These are phyloP conservation scores for Manihot esculenta DNA, from an alignment of 441 rosid genomes.

Conservation along the genomic window DNA sequence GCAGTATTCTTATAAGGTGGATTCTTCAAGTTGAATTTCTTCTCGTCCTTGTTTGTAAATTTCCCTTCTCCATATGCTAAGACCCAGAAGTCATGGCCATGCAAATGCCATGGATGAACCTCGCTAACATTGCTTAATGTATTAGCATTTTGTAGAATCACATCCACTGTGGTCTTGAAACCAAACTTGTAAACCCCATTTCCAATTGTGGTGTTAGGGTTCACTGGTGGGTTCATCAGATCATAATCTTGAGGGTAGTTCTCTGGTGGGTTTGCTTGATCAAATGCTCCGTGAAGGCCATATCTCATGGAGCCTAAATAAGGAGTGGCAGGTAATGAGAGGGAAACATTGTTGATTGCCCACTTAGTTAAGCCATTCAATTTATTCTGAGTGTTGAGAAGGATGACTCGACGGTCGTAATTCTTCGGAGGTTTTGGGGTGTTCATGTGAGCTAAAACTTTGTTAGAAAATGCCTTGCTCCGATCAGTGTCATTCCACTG, in stretches of 20 bases:
- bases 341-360: conserved; percentile 74
- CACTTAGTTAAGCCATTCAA: conserved; percentile 53
- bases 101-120: conserved; percentile 85
- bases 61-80: conserved; percentile 72
- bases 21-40: conserved; percentile 49
- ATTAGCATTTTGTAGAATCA: conserved; percentile 72
- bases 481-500: conserved; percentile 55
- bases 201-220: conserved; percentile 48
- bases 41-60: conserved; percentile 38
- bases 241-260: conserved; percentile 43
- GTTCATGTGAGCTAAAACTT: conserved; percentile 30
- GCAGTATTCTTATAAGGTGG: conserved; percentile 72
- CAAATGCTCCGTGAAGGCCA: conserved; percentile 37
- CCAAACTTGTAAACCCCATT: conserved; percentile 49
- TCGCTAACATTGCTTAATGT: conserved; percentile 44
- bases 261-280: conserved; percentile 42
- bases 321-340: conserved; percentile 61
- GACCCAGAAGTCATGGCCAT: conserved; percentile 87
- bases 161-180: conserved; percentile 52
- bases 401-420: conserved; percentile 39
- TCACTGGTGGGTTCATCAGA: conserved; percentile 40
- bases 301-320: conserved; percentile 64
- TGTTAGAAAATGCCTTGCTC: conserved; percentile 45
- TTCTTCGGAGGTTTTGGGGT: conserved; percentile 44
- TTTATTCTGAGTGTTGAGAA: conserved; percentile 68